These are phyloP conservation scores for Amanita exitialis DNA, from an alignment of 768 basidiomycete species.

Conservation along the genomic window DNA sequence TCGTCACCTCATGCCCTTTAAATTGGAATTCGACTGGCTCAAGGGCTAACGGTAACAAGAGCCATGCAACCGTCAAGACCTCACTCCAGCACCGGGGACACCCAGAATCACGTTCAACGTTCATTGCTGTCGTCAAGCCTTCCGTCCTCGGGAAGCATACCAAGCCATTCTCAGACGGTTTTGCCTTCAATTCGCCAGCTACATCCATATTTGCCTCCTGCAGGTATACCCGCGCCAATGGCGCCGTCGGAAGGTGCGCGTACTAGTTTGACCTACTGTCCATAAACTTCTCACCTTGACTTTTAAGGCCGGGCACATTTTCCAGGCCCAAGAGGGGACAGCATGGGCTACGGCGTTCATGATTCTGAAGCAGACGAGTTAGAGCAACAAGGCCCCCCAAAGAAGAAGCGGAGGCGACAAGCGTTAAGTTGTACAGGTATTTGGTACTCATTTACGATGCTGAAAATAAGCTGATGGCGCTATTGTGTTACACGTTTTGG, in stretches of 20 bases:
- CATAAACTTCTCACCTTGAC: constrained; percentile 14
- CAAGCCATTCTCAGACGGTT: constrained; percentile 21
- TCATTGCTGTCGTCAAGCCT: constrained; percentile 11
- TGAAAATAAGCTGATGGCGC: constrained; percentile 1
- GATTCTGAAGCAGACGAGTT: constrained; percentile 54
- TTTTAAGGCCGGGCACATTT: background rate
- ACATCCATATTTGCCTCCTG: constrained; percentile 54
- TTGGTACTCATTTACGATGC: constrained; percentile 12
- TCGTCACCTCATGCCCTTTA: constrained; percentile 22
- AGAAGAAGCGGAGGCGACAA: constrained; percentile 77
- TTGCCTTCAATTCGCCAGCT: constrained; percentile 64
- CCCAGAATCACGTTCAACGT: constrained; percentile 12
- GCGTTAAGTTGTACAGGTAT: constrained; percentile 80
- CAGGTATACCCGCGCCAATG: constrained; percentile 20
- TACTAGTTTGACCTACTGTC: constrained; percentile 13
- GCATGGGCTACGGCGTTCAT: constrained; percentile 15
- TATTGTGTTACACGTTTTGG: background rate
- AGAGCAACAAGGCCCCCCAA: constrained; percentile 48
- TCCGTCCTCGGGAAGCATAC: constrained; percentile 14
- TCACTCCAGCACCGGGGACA: constrained; percentile 14
- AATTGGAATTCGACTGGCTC: constrained; percentile 9
- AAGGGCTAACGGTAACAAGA: constrained; percentile 13
- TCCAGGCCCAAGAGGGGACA: background rate
- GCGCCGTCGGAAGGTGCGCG: constrained; percentile 11
- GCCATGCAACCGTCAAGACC: constrained; percentile 16